Evolutionary conservation across 1,284 basidiomycete species (phyloP).

Genomic region (Agroathelia rolfsii): DNA sequence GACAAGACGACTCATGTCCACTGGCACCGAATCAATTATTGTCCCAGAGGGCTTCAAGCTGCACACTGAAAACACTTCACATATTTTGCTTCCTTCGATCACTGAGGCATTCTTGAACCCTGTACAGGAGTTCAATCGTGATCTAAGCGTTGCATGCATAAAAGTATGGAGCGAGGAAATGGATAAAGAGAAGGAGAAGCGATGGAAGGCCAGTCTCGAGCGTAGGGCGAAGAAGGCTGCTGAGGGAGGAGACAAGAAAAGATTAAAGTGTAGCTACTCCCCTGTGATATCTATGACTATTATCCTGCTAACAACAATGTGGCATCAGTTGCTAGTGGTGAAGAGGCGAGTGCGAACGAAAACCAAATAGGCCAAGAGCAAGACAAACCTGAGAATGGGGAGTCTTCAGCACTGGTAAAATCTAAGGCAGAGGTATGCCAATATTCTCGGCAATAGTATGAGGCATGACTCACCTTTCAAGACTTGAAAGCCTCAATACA

Average conservation of each 20-base stretch:
- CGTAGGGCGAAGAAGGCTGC: slow-evolving; percentile 22
- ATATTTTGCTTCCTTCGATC: slow-evolving; percentile 67
- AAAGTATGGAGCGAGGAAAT: slow-evolving; percentile 73
- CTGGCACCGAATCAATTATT: no score
- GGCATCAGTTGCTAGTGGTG: background rate
- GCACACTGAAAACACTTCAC: slow-evolving; percentile 79
- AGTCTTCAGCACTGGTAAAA: no score
- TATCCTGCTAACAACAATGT: slow-evolving; percentile 3
- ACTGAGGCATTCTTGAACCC: slow-evolving; percentile 93
- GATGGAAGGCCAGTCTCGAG: slow-evolving; percentile 41
- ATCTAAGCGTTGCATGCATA: slow-evolving; percentile 86
- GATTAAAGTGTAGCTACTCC: slow-evolving; percentile 13
- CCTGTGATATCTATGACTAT: slow-evolving; percentile 6
- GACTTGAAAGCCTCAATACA: slow-evolving; percentile 27
- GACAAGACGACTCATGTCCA: background rate
- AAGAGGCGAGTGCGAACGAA: background rate
- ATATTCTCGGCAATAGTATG: no score
- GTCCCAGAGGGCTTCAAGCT: slow-evolving; percentile 71
- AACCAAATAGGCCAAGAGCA: background rate
- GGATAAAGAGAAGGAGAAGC: slow-evolving; percentile 56
- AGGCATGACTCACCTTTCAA: no score
- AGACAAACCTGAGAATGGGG: no score
- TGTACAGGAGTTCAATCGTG: slow-evolving; percentile 97
- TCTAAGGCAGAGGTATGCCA: no score
- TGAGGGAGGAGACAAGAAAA: slow-evolving; percentile 21